Conservation (phyloP, 768 basidiomycete genomes). For the Collybia mongolica region DNA sequence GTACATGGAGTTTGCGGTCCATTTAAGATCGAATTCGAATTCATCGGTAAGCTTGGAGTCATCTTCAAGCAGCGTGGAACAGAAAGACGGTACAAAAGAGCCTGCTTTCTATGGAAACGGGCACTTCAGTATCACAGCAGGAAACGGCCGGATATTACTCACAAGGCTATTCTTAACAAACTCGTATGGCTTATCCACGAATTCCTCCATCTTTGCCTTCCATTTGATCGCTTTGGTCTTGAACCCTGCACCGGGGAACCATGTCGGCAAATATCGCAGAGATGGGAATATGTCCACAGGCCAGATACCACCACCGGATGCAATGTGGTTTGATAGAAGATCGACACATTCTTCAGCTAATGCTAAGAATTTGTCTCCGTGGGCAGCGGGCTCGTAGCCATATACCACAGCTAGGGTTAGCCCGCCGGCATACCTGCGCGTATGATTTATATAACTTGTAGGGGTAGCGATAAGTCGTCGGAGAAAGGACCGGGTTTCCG, state of each 20-base stretch:
- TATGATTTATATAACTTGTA: conserved; percentile 30
- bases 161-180: conserved; percentile 60
- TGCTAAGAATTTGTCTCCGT: conserved; percentile 35
- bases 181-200: conserved; percentile 62
- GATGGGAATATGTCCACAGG: conserved; percentile 44
- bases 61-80: conserved; percentile 56
- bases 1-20: conserved; percentile 87
- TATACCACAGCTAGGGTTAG: conserved; percentile 61
- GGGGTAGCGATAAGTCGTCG: conserved; percentile 49
- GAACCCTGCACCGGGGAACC: conserved; percentile 71
- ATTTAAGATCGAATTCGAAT: conserved; percentile 69
- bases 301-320: conserved; percentile 48
- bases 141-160: conserved; percentile 14
- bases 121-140: conserved; percentile 9
- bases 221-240: conserved; percentile 56
- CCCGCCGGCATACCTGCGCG: conserved; percentile 55
- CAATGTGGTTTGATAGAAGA: conserved; percentile 38
- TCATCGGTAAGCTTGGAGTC: conserved; percentile 33
- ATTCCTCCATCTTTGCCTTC: conserved; percentile 65
- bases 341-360: conserved; percentile 43
- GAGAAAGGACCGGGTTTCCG: conserved; percentile 58
- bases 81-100: conserved; percentile 37
- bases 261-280: conserved; percentile 58
- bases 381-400: conserved; percentile 46
- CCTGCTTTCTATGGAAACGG: conserved; percentile 36